These are phyloP conservation scores for Zelopaecilomyces penicillatus DNA, from an alignment of 2,329 filamentous ascomycete genomes.

Conservation along the genomic window DNA sequence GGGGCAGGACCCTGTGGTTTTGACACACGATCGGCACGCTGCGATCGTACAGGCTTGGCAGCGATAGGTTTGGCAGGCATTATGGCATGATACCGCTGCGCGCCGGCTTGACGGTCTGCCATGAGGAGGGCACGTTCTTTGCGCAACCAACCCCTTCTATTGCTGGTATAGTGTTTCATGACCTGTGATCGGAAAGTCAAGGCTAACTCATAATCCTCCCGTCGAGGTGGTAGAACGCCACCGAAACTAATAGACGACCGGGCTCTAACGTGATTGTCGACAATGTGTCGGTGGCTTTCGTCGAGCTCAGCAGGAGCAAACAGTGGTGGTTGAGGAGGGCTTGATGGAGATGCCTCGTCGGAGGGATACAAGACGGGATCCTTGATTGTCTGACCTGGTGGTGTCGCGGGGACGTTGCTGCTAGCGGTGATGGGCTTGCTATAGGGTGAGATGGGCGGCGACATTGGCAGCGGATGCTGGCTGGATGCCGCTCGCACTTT, in stretches of 20 bases:
- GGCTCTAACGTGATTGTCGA: conserved; percentile 42
- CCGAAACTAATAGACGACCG: conserved; percentile 29
- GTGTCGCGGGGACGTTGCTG: conserved; percentile 20
- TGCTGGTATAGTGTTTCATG: conserved; percentile 33
- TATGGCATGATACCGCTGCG: conserved; percentile 30
- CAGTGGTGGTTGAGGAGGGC: conserved; percentile 39
- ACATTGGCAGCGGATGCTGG: conserved; percentile 36
- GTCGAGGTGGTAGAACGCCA: conserved; percentile 36
- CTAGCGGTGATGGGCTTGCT: conserved; percentile 30
- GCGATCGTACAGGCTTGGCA: conserved; percentile 19
- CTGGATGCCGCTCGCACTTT: conserved; percentile 19
- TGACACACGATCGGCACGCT: conserved; percentile 25
- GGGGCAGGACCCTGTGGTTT: conserved; percentile 25
- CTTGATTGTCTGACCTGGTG: conserved; percentile 25
- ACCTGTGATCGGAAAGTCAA: conserved; percentile 46
- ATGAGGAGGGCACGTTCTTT: conserved; percentile 42
- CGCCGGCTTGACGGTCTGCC: conserved; percentile 37
- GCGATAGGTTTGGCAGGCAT: conserved; percentile 33
- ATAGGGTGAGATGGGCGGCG: conserved; percentile 49
- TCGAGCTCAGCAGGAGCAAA: conserved; percentile 35
- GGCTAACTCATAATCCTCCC: conserved; percentile 45
- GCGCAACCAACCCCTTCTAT: conserved; percentile 40
- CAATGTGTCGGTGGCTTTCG: conserved; percentile 35
- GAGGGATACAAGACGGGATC: conserved; percentile 53
- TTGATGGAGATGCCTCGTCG: conserved; percentile 31